A percentile compares a stretch with the other conserved stretches of the same genome.
Evolutionary conservation across 2,329 filamentous ascomycete species (phyloP).

Genomic region (Trichophaea hybrida): DNA sequence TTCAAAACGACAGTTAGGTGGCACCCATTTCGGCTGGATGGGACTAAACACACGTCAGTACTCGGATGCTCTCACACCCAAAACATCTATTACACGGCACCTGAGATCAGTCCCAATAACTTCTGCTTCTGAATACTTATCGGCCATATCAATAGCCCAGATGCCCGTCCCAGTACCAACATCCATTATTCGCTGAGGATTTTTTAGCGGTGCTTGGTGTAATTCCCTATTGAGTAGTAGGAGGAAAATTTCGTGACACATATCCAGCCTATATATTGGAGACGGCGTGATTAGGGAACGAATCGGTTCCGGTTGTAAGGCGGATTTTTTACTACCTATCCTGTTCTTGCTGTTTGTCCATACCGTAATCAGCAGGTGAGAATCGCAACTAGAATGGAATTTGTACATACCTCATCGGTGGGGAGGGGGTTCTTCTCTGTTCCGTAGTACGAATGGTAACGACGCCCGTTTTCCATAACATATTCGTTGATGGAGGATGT

Average conservation of each 20-base stretch:
- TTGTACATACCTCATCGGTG: not conserved
- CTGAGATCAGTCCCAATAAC: not conserved
- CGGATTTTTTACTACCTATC: not conserved
- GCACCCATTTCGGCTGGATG: not conserved
- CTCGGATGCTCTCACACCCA: not conserved
- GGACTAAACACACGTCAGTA: not conserved
- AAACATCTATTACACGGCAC: not conserved
- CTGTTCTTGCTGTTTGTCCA: not conserved
- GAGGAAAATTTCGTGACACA: conserved; percentile 37
- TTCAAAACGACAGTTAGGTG: conserved; percentile 9
- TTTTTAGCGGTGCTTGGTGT: conserved; percentile 1
- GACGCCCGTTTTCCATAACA: not conserved
- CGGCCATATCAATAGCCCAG: conserved; percentile 1
- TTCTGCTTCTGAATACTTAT: not conserved
- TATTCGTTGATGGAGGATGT: not conserved
- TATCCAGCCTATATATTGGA: not conserved
- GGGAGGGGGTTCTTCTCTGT: not conserved
- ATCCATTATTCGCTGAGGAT: conserved; percentile 26
- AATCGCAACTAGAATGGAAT: not conserved
- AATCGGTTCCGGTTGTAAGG: not conserved
- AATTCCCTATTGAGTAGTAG: not conserved
- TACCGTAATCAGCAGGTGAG: not conserved
- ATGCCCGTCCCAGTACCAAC: not conserved
- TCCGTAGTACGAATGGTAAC: not conserved
- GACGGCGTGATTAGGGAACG: not conserved